These are phyloP conservation scores for Pythium inflatum DNA, from an alignment of 352 stramenopile genomes.

Conservation along the genomic window DNA sequence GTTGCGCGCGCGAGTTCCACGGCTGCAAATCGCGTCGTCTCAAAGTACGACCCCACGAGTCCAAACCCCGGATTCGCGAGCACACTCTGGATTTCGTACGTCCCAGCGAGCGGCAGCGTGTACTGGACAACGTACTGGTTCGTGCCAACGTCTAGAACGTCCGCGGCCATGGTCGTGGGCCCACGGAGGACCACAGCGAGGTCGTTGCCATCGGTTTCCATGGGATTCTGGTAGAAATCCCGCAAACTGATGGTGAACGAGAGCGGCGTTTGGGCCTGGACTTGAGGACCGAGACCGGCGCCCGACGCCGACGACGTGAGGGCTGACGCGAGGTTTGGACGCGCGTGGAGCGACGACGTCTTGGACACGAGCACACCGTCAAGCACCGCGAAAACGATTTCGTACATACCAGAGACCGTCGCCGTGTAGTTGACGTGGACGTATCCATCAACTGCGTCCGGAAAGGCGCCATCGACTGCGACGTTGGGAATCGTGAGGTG, in stretches of 20 bases:
- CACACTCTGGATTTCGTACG: constrained; percentile 24
- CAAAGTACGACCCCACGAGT: constrained; percentile 31
- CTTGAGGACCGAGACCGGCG: constrained; percentile 27
- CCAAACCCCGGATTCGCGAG: constrained; percentile 30
- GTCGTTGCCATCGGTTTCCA: constrained; percentile 22
- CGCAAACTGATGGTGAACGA: constrained; percentile 18
- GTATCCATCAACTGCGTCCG: constrained; percentile 5
- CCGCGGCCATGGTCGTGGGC: constrained; percentile 9
- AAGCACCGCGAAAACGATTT: constrained; percentile 21
- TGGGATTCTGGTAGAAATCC: constrained; percentile 25
- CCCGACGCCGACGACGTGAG: constrained; percentile 25
- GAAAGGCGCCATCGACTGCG: not conserved
- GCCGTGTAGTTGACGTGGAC: constrained; percentile 22
- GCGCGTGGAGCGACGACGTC: constrained; percentile 15
- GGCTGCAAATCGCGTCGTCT: constrained; percentile 18
- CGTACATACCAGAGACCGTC: constrained; percentile 2
- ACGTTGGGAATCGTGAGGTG: constrained; percentile 3
- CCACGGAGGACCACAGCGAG: constrained; percentile 21
- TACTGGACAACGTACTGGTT: constrained; percentile 31
- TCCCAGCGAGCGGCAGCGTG: constrained; percentile 6
- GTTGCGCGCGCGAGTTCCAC: constrained; percentile 6
- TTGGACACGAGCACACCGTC: constrained; percentile 17
- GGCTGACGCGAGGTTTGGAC: constrained; percentile 26
- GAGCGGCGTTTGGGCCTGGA: not conserved
- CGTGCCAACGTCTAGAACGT: constrained; percentile 21